These are phyloP conservation scores for Corynespora cassiicola DNA, from an alignment of 2,329 filamentous ascomycete species.

Conservation along the genomic window DNA sequence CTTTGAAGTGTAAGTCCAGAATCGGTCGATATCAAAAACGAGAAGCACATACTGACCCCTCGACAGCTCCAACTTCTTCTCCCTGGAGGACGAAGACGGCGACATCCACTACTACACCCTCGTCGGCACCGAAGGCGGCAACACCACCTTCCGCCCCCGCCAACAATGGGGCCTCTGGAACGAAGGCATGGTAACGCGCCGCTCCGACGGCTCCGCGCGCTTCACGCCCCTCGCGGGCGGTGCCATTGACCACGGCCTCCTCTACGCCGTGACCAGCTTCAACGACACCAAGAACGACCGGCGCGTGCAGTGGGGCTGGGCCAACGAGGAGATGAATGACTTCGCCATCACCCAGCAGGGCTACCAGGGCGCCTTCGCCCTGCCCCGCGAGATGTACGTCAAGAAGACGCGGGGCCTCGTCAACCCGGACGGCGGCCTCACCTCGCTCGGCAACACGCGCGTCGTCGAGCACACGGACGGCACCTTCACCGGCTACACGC, in stretches of 20 bases:
- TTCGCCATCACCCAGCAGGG: constrained; percentile 51
- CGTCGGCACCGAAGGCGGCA: constrained; percentile 53
- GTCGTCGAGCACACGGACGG: constrained; percentile 44
- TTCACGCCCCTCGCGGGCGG: constrained; percentile 54
- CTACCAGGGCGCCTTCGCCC: constrained; percentile 52
- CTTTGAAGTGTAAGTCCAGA: constrained; percentile 49
- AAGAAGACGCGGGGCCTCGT: constrained; percentile 49
- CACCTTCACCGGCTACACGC: constrained; percentile 51
- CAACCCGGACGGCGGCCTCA: constrained; percentile 41
- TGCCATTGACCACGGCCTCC: constrained; percentile 51
- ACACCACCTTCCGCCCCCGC: constrained; percentile 49
- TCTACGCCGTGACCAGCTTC: constrained; percentile 56
- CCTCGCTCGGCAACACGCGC: constrained; percentile 42
- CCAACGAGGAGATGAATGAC: constrained; percentile 51
- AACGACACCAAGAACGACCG: constrained; percentile 57
- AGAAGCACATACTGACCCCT: too few species aligned
- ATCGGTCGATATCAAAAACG: too few species aligned
- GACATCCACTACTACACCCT: constrained; percentile 53
- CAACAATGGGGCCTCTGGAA: constrained; percentile 55
- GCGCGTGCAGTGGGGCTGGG: constrained; percentile 56
- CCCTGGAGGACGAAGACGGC: constrained; percentile 50
- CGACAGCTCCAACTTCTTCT: constrained; percentile 54
- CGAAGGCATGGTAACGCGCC: constrained; percentile 49
- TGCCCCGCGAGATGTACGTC: constrained; percentile 55
- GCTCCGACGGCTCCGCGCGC: constrained; percentile 52